These are phyloP conservation scores for Microbotryum lychnidis-dioicae DNA, from an alignment of 1,284 basidiomycete genomes.

Conservation along the genomic window DNA sequence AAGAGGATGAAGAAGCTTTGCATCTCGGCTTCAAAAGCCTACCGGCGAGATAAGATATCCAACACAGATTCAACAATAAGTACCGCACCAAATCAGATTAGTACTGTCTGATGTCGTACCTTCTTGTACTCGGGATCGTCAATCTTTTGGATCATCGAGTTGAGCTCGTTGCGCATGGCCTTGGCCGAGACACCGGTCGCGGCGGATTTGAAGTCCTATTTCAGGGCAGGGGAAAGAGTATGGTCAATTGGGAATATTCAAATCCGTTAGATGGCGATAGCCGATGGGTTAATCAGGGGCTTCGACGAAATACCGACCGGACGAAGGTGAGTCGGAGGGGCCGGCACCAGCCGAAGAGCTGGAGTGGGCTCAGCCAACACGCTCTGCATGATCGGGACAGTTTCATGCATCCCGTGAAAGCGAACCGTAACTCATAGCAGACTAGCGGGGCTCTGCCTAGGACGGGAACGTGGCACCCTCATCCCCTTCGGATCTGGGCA, in stretches of 20 bases:
- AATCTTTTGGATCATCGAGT: constrained; percentile 74
- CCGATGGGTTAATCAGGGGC: not conserved
- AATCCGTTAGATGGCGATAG: not conserved
- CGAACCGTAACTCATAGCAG: no score
- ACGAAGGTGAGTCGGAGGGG: no score
- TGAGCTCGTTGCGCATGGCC: constrained; percentile 97
- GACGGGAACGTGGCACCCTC: no score
- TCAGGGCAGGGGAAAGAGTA: no score
- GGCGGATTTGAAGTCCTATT: constrained; percentile 57
- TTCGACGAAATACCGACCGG: no score
- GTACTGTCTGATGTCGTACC: constrained; percentile 47
- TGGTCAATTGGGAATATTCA: not conserved
- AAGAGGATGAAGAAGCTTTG: constrained; percentile 98
- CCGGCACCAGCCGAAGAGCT: no score
- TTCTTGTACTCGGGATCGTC: constrained; percentile 70
- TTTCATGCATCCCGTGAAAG: no score
- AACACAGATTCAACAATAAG: not conserved
- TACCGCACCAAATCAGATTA: not conserved
- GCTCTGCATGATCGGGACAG: no score
- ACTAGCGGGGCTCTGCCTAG: no score
- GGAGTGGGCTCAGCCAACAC: no score
- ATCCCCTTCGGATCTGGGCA: no score
- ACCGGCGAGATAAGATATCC: not conserved
- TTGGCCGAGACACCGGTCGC: constrained; percentile 96
- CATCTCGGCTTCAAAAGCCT: constrained; percentile 96